phyloP scores from a whole-genome alignment of 1,139 yeast species.

The Yamadazyma trypodendri region DNA sequence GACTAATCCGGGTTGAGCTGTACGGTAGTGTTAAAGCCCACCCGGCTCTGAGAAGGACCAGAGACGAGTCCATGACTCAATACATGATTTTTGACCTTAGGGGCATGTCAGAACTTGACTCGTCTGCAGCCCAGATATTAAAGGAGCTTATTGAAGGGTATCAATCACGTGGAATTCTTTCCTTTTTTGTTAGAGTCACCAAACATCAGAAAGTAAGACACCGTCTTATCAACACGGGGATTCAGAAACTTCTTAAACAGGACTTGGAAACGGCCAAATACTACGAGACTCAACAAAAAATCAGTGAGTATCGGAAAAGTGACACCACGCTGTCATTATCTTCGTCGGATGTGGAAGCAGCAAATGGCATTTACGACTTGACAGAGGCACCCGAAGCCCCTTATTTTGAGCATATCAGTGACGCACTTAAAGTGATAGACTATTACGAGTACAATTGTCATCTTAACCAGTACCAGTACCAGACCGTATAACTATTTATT shows the following conservation, averaged over 20 bases:
- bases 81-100: constrained; percentile 77
- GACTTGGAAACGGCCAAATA: constrained; percentile 30
- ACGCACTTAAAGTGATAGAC: constrained; percentile 44
- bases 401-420: constrained; percentile 41
- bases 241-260: constrained; percentile 23
- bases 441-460: constrained; percentile 23
- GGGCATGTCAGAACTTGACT: constrained; percentile 86
- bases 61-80: constrained; percentile 55
- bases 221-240: constrained; percentile 34
- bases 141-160: constrained; percentile 58
- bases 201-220: constrained; percentile 31
- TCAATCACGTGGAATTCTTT: constrained; percentile 53
- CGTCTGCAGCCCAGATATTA: constrained; percentile 81
- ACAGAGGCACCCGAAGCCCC: constrained; percentile 31
- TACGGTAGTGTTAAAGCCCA: constrained; percentile 84
- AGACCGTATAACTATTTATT: neutral
- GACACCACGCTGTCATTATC: constrained; percentile 1
- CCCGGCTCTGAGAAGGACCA: constrained; percentile 68
- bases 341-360: constrained; percentile 11
- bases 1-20: constrained; percentile 75
- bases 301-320: neutral
- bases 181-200: constrained; percentile 67
- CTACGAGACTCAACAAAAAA: constrained; percentile 22
- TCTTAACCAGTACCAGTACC: constrained; percentile 2
- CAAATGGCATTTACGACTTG: constrained; percentile 21